Base-by-base conservation (phyloP, 805 yeast genomes). In the Cephaloascus fragrans region DNA sequence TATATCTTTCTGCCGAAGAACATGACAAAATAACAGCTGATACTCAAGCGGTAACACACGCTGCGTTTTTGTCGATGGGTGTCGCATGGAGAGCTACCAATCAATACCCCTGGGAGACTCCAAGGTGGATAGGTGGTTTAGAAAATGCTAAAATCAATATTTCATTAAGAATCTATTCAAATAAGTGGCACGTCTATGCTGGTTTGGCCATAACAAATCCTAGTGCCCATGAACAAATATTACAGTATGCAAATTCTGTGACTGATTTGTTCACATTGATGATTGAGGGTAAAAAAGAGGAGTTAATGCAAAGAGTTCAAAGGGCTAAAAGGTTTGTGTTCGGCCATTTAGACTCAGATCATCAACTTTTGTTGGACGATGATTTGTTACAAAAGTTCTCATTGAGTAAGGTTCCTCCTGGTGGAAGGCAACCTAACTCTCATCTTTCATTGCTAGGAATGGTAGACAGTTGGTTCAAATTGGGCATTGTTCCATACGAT, bases 131-230 rank as follows among this genome's bases (percentile, higher is more conserved):
- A 19, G 97, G 97, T 12, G 97, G 98, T 2, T 68, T 93, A 36
- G 98, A 93, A 56, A 90, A 93, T 56, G 97, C 96, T 14, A 93
- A 93, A 51, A 84, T 89, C 54, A 93, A 93, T 56, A 88, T 93
- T 26, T 83, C 97, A 1, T 62, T 93, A 55, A 69, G 98, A 45
- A 93, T 93, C 37, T 93, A 71, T 57, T 79, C 95, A 15, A 93
- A 89, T 60, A 88, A 89, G 60, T 93, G 96, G 95, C 98, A 93
- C 57, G 97, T 93, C 23, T 93, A 93, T 54, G 97, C 97, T 4
- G 98, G 98, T 0, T 67, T 93, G 50, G 97, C 97, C 8, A 90
- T 93, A 47, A 83, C 96, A 1, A 93, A 93, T 52, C 97, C 96
- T 1, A 77, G 89, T 34, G 97, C 97, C 1, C 97, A 90, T 52